Evolutionary conservation across 75 land plant genomes (phyloP).

Genomic region (Adiantum capillusveneris): DNA sequence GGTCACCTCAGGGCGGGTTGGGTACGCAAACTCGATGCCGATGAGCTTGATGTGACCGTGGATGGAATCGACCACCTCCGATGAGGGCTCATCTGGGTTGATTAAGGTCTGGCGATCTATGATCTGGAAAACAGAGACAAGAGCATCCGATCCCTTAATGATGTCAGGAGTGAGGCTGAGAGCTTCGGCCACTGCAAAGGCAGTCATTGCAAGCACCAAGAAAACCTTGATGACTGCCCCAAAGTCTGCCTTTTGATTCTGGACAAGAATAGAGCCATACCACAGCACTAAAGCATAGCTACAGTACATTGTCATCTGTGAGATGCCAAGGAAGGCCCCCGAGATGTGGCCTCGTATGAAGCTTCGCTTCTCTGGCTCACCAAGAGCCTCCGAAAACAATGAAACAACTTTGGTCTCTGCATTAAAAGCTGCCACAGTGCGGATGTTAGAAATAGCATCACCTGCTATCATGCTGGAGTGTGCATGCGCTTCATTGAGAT

Average conservation of each 20-base stretch:
- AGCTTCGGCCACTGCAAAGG: constrained; percentile 96
- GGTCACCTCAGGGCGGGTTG: constrained; percentile 74
- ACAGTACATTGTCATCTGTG: constrained; percentile 62
- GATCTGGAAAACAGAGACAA: constrained; percentile 82
- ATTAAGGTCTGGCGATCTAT: constrained; percentile 83
- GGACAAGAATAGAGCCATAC: constrained; percentile 65
- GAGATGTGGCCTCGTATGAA: constrained; percentile 67
- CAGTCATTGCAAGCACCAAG: constrained; percentile 87
- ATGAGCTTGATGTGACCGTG: constrained; percentile 85
- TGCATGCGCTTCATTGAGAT: constrained; percentile 79
- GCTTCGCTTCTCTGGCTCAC: constrained; percentile 43
- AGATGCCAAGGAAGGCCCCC: constrained; percentile 69
- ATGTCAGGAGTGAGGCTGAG: constrained; percentile 97
- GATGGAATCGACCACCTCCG: constrained; percentile 73
- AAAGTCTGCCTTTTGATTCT: constrained; percentile 28
- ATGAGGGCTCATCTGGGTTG: constrained; percentile 74
- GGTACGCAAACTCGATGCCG: constrained; percentile 84
- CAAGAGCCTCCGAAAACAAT: constrained; percentile 55
- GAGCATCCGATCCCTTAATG: constrained; percentile 73
- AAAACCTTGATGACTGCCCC: constrained; percentile 70
- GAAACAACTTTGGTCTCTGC: constrained; percentile 72
- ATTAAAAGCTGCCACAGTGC: constrained; percentile 87
- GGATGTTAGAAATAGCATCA: constrained; percentile 80
- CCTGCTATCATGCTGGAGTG: constrained; percentile 85
- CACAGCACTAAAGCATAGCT: constrained; percentile 83